Evolutionary conservation across 2,329 filamentous ascomycete species (phyloP).

Genomic region (Fonsecaea nubica): DNA sequence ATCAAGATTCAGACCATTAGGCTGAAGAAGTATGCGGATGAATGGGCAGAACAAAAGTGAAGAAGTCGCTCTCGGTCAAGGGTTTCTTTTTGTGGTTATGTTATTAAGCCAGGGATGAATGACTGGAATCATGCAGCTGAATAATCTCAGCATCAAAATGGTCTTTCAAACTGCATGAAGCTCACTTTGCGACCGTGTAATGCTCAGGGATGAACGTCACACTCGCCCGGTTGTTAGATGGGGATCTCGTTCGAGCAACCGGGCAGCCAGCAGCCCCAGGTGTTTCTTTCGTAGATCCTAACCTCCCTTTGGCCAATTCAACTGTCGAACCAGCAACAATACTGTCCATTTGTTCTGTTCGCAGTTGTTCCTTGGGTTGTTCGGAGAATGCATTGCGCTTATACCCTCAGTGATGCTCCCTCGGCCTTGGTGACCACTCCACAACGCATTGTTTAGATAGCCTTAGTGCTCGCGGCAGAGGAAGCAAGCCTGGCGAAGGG

Average conservation of each 20-base stretch:
- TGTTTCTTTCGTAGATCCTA: not conserved
- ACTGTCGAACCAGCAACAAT: too few relatives aligned
- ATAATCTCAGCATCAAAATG: not conserved
- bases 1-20: slow-evolving; percentile 51
- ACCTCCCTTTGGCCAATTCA: too few relatives aligned
- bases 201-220: not conserved
- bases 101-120: not conserved
- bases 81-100: not conserved
- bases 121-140: slow-evolving; percentile 1
- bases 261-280: not conserved
- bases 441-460: too few relatives aligned
- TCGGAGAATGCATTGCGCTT: too few relatives aligned
- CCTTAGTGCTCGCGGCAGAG: too few relatives aligned
- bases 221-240: not conserved
- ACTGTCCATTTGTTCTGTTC: too few relatives aligned
- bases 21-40: slow-evolving; percentile 55
- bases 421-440: too few relatives aligned
- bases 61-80: not conserved
- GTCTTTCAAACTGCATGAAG: not conserved
- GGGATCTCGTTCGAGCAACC: not conserved
- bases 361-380: too few relatives aligned
- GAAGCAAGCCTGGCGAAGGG: too few relatives aligned
- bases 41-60: slow-evolving; percentile 44
- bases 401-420: too few relatives aligned
- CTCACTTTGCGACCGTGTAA: not conserved